phyloP scores from a whole-genome alignment of 192 early-diverging fungal species.

The Mycoemilia scoparia region DNA sequence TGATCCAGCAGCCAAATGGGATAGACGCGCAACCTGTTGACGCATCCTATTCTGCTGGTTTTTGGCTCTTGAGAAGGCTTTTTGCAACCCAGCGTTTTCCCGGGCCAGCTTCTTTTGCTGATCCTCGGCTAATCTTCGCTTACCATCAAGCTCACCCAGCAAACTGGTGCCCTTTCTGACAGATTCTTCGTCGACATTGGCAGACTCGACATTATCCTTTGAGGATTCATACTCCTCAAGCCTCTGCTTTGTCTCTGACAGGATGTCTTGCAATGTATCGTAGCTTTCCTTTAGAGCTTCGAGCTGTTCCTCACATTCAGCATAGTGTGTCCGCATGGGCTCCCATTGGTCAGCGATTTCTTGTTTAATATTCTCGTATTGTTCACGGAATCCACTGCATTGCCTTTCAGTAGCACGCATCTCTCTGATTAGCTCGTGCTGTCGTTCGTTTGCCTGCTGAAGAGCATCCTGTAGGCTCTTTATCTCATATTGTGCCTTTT shows the following conservation, averaged over 20 bases:
- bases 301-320: slow-evolving; percentile 15
- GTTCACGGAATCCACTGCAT: too few species aligned
- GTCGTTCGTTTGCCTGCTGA: slow-evolving; percentile 9
- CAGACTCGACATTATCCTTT: slow-evolving; percentile 2
- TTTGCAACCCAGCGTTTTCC: slow-evolving; percentile 14
- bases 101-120: slow-evolving; percentile 14
- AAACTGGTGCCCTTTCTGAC: slow-evolving; percentile 19
- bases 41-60: slow-evolving; percentile 20
- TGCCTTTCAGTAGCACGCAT: too few species aligned
- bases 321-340: slow-evolving; percentile 21
- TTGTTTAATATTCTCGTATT: slow-evolving; percentile 7
- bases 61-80: slow-evolving; percentile 13
- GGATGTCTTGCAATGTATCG: slow-evolving; percentile 16
- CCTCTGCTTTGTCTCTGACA: slow-evolving; percentile 14
- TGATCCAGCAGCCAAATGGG: slow-evolving; percentile 19
- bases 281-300: slow-evolving; percentile 21
- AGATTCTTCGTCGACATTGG: slow-evolving; percentile 3
- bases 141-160: slow-evolving; percentile 21
- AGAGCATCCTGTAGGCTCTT: too few species aligned
- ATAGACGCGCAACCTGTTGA: slow-evolving; percentile 23
- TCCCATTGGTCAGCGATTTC: slow-evolving; percentile 17
- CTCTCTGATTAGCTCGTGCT: slow-evolving; percentile 8
- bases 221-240: slow-evolving; percentile 14
- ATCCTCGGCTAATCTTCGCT: slow-evolving; percentile 11
- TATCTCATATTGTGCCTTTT: too few species aligned